A percentile compares a stretch with the other conserved stretches of the same genome.
phyloP scores from a whole-genome alignment of 2,329 filamentous ascomycete species.

The Monascus ruber region DNA sequence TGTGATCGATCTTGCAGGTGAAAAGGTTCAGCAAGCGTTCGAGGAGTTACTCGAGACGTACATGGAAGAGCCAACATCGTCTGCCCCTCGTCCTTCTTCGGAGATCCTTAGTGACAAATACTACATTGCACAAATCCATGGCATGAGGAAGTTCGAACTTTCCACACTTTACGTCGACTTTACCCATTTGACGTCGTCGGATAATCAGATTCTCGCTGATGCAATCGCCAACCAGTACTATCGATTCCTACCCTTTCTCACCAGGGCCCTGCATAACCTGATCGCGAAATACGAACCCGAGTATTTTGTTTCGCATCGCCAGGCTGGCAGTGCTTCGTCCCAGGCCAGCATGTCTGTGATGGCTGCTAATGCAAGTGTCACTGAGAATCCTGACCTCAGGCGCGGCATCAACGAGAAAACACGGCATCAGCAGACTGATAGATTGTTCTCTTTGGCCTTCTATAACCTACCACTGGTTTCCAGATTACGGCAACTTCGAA shows the following conservation, averaged over 20 bases:
- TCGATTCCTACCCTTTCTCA: conserved; percentile 85
- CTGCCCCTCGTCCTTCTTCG: conserved; percentile 42
- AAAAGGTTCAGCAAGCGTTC: conserved; percentile 51
- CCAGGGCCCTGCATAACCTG: conserved; percentile 76
- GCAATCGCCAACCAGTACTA: conserved; percentile 88
- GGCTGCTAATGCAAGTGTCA: conserved; percentile 50
- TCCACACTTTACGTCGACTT: conserved; percentile 58
- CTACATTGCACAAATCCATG: conserved; percentile 56
- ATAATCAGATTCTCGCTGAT: conserved; percentile 69
- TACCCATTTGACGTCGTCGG: conserved; percentile 66
- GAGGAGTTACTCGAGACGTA: conserved; percentile 53
- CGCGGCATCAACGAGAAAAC: conserved; percentile 55
- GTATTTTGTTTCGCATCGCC: conserved; percentile 87
- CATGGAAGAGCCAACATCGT: conserved; percentile 45
- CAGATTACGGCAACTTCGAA: conserved; percentile 72
- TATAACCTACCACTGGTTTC: conserved; percentile 87
- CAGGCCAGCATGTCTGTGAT: conserved; percentile 54
- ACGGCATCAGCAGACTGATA: conserved; percentile 89
- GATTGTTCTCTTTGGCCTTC: conserved; percentile 84
- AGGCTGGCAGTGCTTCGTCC: conserved; percentile 59
- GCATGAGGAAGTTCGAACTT: conserved; percentile 48
- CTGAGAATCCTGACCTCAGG: conserved; percentile 45
- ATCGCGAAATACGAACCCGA: conserved; percentile 89
- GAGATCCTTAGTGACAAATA: conserved; percentile 51
- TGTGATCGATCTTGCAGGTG: conserved; percentile 50